Base-by-base conservation (phyloP, 2,329 filamentous ascomycete species). In the Cyclaneusma minus region DNA sequence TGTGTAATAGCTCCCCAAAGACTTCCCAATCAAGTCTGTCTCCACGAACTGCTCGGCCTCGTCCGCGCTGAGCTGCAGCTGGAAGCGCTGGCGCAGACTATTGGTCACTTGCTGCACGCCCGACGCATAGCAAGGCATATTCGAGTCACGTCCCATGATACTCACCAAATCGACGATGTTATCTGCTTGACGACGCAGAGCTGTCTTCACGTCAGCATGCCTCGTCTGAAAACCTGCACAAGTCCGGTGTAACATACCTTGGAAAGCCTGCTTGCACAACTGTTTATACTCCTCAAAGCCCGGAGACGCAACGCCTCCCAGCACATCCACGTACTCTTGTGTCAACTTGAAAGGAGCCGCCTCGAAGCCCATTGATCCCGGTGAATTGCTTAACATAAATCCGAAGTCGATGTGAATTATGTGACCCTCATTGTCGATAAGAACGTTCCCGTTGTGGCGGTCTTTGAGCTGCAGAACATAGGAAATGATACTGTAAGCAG, bases 321-420 rank as follows among this genome's bases (percentile, higher is more conserved):
- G 56, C 6, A 89, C 77, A 39, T 89, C 81, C 20, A 89, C 74
- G 45, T 89, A 89, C 44, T 89, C 81, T 36, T 84, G 70, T 2
- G 81, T 85, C 14, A 89, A 59, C 55, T 89, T 89, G 53, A 89
- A 89, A 1, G 81, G 81, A 4, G 81, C 81, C 9, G 81, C 81
- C 52, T 89, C 81, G 41, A 89, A 89, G 3, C 79, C 80, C 45
- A 89, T 80, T 6, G 73, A 78, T 0, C 81, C 81, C 0, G 81
- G 81, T 2, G 79, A 84, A 49, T 89, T 89, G 24, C 78, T 85
- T 17, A 89, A 60, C 78, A 89, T 87, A 48, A 89, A 89, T 29
- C 81, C 81, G 49, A 89, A 89, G 50, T 89, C 81, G 34, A 89
- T 89, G 46, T 89, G 81, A 33, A 89, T 73, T 30, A 87, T 84